phyloP scores from a whole-genome alignment of 2,329 filamentous ascomycete species.

The Didymella pinodella region DNA sequence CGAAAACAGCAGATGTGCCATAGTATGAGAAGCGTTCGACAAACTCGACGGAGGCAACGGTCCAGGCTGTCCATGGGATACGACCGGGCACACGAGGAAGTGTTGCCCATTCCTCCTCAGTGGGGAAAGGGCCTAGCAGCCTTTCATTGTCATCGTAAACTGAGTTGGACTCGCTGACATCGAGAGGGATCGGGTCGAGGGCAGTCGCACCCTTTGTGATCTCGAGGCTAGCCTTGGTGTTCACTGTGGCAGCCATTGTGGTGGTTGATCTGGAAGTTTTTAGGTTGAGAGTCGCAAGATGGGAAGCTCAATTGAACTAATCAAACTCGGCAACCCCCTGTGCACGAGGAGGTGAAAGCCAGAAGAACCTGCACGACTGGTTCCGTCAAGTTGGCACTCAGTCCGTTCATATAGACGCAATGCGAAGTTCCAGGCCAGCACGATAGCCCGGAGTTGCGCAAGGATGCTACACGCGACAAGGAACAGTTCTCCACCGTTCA shows the following conservation, averaged over 20 bases:
- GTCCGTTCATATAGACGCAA: conserved; percentile 28
- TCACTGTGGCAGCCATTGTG: conserved; percentile 34
- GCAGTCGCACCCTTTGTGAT: conserved; percentile 43
- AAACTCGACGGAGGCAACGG: conserved; percentile 48
- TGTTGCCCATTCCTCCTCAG: conserved; percentile 48
- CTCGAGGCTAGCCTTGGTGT: conserved; percentile 43
- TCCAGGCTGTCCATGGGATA: conserved; percentile 49
- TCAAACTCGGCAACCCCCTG: conserved; percentile 8
- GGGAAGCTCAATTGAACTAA: conserved; percentile 4
- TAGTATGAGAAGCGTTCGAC: conserved; percentile 51
- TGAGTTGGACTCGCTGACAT: conserved; percentile 32
- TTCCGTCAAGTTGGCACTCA: conserved; percentile 13
- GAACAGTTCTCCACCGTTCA: conserved; percentile 8
- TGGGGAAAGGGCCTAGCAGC: conserved; percentile 42
- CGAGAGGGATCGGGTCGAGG: conserved; percentile 38
- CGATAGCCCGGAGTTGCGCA: conserved; percentile 25
- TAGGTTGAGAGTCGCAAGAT: neutral
- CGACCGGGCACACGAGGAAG: conserved; percentile 47
- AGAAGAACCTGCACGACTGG: conserved; percentile 22
- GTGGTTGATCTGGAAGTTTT: neutral
- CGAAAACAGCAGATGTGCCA: conserved; percentile 49
- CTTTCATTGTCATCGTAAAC: conserved; percentile 29
- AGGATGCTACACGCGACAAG: conserved; percentile 24
- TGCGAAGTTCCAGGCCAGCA: conserved; percentile 18
- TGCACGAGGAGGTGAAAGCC: conserved; percentile 14